Evolutionary conservation across 2,329 filamentous ascomycete species (phyloP).

Genomic region (Pseudonectria buxi): DNA sequence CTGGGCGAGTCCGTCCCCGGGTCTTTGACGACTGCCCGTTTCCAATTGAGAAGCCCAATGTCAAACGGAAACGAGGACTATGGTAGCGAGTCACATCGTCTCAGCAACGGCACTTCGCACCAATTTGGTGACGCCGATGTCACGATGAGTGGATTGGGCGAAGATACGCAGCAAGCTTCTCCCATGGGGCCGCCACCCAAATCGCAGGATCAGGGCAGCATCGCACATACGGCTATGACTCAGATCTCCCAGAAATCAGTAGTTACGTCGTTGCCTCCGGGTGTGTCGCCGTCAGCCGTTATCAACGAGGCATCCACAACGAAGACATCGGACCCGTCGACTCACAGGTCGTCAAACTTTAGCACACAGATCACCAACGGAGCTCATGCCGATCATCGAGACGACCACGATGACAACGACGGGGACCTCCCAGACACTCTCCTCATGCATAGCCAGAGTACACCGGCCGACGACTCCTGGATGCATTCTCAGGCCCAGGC

Average conservation of each 20-base stretch:
- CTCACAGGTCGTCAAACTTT: constrained; percentile 54
- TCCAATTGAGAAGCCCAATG: constrained; percentile 52
- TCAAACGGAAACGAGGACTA: constrained; percentile 50
- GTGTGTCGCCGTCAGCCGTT: constrained; percentile 51
- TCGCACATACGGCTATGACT: constrained; percentile 40
- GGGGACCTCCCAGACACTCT: constrained; percentile 51
- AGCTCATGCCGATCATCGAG: constrained; percentile 39
- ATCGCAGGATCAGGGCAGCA: constrained; percentile 30
- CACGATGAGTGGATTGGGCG: constrained; percentile 53
- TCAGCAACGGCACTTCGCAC: constrained; percentile 52
- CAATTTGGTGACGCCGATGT: constrained; percentile 47
- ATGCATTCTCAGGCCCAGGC: constrained; percentile 51
- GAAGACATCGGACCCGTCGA: constrained; percentile 73
- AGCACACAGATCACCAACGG: constrained; percentile 72
- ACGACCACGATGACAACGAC: constrained; percentile 26
- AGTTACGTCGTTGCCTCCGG: constrained; percentile 50
- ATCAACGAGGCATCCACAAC: constrained; percentile 89
- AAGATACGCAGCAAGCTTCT: constrained; percentile 40
- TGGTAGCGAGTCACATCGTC: constrained; percentile 28
- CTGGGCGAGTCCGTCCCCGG: constrained; percentile 60
- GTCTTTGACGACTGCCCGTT: constrained; percentile 41
- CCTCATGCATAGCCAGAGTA: constrained; percentile 37
- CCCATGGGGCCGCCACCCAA: constrained; percentile 45
- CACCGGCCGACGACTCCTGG: constrained; percentile 49
- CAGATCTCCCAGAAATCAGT: constrained; percentile 60